These are phyloP conservation scores for Dioscorea cayenensis DNA, from an alignment of 116 monocot genomes.

Conservation along the genomic window DNA sequence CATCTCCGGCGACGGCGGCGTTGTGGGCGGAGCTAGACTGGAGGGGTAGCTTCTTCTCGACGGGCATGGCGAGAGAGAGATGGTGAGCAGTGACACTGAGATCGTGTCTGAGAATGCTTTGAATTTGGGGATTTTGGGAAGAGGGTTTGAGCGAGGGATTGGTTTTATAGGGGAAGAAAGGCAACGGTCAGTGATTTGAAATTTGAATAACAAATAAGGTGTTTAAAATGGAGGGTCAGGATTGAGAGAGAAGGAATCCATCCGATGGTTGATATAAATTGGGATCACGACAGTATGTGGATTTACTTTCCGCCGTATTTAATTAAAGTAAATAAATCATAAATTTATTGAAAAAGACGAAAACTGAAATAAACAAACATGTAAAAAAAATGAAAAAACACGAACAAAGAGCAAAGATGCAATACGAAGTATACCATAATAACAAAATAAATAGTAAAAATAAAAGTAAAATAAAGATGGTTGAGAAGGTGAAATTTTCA, in stretches of 20 bases:
- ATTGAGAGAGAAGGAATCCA: not conserved
- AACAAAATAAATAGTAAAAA: too few species aligned
- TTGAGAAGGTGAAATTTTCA: too few species aligned
- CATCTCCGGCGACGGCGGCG: slow-evolving; percentile 8
- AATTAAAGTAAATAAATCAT: too few species aligned
- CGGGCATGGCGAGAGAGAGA: slow-evolving; percentile 20
- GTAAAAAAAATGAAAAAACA: too few species aligned
- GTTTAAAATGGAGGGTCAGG: not conserved
- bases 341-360: too few species aligned
- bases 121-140: not conserved
- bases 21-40: slow-evolving; percentile 64
- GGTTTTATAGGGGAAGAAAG: not conserved
- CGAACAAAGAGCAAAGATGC: too few species aligned
- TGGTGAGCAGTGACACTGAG: slow-evolving; percentile 43
- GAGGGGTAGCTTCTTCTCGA: slow-evolving; percentile 47
- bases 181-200: slow-evolving; percentile 22
- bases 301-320: not conserved
- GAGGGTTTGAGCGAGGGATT: not conserved
- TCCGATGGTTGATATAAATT: not conserved
- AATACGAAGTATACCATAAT: too few species aligned
- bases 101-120: slow-evolving; percentile 22
- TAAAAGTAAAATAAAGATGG: too few species aligned
- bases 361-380: too few species aligned
- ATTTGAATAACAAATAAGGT: slow-evolving; percentile 5
- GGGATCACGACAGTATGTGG: not conserved